Base-by-base conservation (phyloP, 2,329 filamentous ascomycete species). In the Kalaharituber pfeilii region DNA sequence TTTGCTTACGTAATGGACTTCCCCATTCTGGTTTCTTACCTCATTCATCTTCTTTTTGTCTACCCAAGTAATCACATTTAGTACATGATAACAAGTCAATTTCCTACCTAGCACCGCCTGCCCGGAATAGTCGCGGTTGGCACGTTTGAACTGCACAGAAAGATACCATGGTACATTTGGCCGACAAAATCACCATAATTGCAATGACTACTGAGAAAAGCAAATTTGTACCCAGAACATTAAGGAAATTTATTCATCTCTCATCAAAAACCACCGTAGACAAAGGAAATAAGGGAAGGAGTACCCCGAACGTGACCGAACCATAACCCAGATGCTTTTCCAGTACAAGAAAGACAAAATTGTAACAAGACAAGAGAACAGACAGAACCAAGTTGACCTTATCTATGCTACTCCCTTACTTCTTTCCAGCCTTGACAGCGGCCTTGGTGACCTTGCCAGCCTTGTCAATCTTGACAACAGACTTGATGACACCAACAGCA, bases 401-500 rank as follows among this genome's bases (percentile, higher is more conserved):
- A 47, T 47, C 42, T 47, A 47, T 47, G 25, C 5, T 18, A 5
- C 33, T 18, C 33, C 33, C 13, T 58, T 67, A 68, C 62, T 69
- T 69, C 64, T 67, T 68, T 58, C 62, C 61, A 57, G 68, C 68
- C 65, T 70, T 70, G 59, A 65, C 63, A 47, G 68, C 68, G 50
- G 68, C 66, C 65, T 67, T 67, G 62, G 67, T 69, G 49, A 69
- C 67, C 63, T 69, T 69, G 30, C 65, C 66, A 47, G 22, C 54
- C 62, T 65, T 65, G 56, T 65, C 65, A 45, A 74, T 65, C 80
- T 85, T 86, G 66, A 80, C 79, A 61, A 88, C 84, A 62, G 76
- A 75, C 81, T 94, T 94, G 79, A 93, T 89, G 75, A 94, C 86
- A 82, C 86, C 85, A 74, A 93, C 86, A 65, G 86, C 85, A 66